These are phyloP conservation scores for Tulasnella sp. DNA, from an alignment of 768 basidiomycete genomes.

Conservation along the genomic window DNA sequence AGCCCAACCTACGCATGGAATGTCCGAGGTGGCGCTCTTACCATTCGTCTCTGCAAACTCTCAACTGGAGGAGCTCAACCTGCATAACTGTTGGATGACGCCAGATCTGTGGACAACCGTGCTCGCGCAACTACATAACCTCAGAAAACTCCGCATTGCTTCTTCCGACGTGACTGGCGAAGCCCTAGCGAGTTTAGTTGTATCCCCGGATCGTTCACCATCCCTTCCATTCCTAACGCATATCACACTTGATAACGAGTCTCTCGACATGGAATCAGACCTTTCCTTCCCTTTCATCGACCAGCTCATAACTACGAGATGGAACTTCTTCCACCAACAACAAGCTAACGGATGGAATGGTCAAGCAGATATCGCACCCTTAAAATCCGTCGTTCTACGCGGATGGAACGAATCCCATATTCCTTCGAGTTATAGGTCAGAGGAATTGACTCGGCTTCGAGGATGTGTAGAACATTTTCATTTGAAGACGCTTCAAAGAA, in stretches of 20 bases:
- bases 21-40: not conserved
- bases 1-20: not conserved
- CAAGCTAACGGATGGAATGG: not conserved
- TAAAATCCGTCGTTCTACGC: not conserved
- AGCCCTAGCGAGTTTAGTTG: not conserved
- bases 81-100: not conserved
- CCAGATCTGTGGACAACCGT: not conserved
- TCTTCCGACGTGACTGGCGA: not conserved
- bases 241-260: not conserved
- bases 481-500: not conserved
- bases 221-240: not conserved
- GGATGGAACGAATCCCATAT: not conserved
- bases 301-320: not conserved
- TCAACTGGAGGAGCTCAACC: not conserved
- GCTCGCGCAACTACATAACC: not conserved
- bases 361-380: not conserved
- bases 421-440: not conserved
- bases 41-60: not conserved
- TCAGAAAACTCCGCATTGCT: not conserved
- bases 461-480: not conserved
- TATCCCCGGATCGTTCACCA: not conserved
- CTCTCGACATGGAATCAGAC: not conserved
- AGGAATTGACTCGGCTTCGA: not conserved
- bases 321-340: not conserved
- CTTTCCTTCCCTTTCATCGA: not conserved